These are phyloP conservation scores for Monoraphidium neglectum DNA, from an alignment of 139 green algal species.

Conservation along the genomic window DNA sequence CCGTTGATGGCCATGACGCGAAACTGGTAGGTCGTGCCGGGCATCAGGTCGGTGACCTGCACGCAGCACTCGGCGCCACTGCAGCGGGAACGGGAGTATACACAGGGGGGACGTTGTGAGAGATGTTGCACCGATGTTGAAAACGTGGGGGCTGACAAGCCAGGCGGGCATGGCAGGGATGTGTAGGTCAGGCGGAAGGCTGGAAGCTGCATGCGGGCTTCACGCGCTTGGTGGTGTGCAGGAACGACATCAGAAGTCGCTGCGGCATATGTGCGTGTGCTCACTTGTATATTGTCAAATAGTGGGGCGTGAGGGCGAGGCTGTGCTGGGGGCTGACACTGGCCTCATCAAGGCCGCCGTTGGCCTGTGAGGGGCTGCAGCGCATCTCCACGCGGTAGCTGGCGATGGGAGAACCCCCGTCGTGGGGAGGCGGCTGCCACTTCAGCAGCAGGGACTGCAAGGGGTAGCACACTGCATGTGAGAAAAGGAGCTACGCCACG, in stretches of 20 bases:
- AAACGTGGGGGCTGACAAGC: too few species aligned
- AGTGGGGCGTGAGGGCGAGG: slow-evolving; percentile 16
- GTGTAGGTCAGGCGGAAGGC: too few species aligned
- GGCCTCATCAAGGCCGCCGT: neutral
- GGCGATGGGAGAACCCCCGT: slow-evolving; percentile 58
- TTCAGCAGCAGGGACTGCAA: slow-evolving; percentile 45
- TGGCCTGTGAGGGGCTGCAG: slow-evolving; percentile 6
- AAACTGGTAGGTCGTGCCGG: slow-evolving; percentile 55
- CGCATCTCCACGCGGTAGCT: slow-evolving; percentile 61
- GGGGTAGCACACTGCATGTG: too few species aligned
- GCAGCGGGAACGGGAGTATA: neutral
- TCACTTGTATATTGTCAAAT: slow-evolving; percentile 19
- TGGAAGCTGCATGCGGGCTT: too few species aligned
- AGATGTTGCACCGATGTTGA: too few species aligned
- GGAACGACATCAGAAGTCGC: neutral
- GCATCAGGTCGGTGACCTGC: slow-evolving; percentile 36
- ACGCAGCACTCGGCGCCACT: slow-evolving; percentile 28
- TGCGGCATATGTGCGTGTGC: neutral
- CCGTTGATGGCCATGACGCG: slow-evolving; percentile 56
- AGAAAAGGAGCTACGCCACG: too few species aligned
- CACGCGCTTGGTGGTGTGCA: too few species aligned
- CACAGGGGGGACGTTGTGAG: neutral
- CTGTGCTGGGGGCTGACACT: slow-evolving; percentile 17
- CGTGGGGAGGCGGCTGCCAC: slow-evolving; percentile 55
- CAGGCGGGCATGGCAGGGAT: too few species aligned